These are phyloP conservation scores for Acorus calamus DNA, from an alignment of 106 monocot genomes.

Conservation along the genomic window DNA sequence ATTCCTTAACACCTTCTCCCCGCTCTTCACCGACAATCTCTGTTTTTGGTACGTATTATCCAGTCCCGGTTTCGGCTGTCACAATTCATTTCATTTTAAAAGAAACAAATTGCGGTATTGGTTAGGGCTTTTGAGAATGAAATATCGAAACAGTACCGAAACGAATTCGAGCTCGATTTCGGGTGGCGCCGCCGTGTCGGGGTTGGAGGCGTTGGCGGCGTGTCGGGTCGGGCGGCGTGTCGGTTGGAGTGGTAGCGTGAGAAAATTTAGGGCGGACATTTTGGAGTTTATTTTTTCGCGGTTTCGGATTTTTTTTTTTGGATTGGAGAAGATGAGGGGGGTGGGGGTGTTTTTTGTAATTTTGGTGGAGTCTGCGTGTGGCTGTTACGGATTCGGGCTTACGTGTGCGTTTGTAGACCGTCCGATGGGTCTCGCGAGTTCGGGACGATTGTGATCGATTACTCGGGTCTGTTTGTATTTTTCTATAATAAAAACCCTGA, in stretches of 20 bases:
- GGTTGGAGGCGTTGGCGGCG: background rate
- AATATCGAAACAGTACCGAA: slow-evolving; percentile 17
- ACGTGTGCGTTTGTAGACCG: no score
- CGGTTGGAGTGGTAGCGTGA: slow-evolving; percentile 4
- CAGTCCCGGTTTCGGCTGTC: slow-evolving; percentile 48
- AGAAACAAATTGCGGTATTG: background rate
- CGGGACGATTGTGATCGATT: no score
- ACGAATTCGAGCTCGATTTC: slow-evolving; percentile 50
- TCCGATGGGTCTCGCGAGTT: no score
- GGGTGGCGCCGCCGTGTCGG: slow-evolving; percentile 8
- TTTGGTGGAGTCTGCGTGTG: no score
- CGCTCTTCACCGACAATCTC: slow-evolving; percentile 41
- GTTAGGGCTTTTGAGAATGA: background rate
- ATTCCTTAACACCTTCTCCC: slow-evolving; percentile 77
- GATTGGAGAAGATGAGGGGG: no score
- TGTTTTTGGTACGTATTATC: slow-evolving; percentile 51
- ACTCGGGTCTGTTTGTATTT: no score
- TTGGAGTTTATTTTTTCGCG: no score
- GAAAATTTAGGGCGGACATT: slow-evolving; percentile 12
- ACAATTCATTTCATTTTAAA: background rate
- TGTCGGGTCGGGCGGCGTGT: background rate
- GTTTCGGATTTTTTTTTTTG: no score
- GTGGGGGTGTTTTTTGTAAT: no score
- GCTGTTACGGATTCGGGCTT: no score
- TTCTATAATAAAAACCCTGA: no score